phyloP scores from a whole-genome alignment of 2,329 filamentous ascomycete species.

The Lasiodiplodia citricola region DNA sequence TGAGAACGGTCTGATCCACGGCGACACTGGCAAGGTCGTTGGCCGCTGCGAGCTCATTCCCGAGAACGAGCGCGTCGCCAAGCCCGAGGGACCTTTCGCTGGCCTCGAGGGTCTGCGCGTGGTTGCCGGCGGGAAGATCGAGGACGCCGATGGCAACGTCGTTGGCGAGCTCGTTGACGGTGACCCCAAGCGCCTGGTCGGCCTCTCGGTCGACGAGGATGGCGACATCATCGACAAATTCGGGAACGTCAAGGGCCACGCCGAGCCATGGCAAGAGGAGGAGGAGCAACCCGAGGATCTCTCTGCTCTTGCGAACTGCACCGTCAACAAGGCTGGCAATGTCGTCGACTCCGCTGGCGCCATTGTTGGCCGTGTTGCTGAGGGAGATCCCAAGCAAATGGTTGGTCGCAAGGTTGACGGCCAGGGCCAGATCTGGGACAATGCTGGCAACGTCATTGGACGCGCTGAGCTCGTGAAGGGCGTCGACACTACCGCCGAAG shows the following conservation, averaged over 20 bases:
- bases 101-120: slow-evolving; percentile 56
- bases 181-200: slow-evolving; percentile 64
- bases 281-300: slow-evolving; percentile 59
- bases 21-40: slow-evolving; percentile 72
- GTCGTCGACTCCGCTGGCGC: slow-evolving; percentile 65
- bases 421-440: slow-evolving; percentile 68
- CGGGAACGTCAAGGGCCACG: slow-evolving; percentile 66
- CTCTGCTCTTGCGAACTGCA: slow-evolving; percentile 65
- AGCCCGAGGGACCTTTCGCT: slow-evolving; percentile 57
- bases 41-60: slow-evolving; percentile 71
- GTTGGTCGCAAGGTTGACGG: slow-evolving; percentile 67
- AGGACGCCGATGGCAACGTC: slow-evolving; percentile 56
- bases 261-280: slow-evolving; percentile 58
- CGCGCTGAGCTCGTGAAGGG: slow-evolving; percentile 63
- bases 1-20: slow-evolving; percentile 72
- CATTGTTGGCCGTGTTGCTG: slow-evolving; percentile 62
- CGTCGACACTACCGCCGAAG: slow-evolving; percentile 56
- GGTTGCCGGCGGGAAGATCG: slow-evolving; percentile 54
- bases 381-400: slow-evolving; percentile 62
- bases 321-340: slow-evolving; percentile 68
- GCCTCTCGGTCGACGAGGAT: slow-evolving; percentile 65
- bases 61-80: slow-evolving; percentile 64
- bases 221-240: slow-evolving; percentile 67
- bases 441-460: slow-evolving; percentile 66
- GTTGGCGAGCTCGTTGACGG: slow-evolving; percentile 63